Percentiles rank a stretch among this genome's conserved stretches.
Evolutionary conservation across 495 filamentous ascomycete genomes (phyloP).

Genomic region (Penicillium macrosclerotiorum): DNA sequence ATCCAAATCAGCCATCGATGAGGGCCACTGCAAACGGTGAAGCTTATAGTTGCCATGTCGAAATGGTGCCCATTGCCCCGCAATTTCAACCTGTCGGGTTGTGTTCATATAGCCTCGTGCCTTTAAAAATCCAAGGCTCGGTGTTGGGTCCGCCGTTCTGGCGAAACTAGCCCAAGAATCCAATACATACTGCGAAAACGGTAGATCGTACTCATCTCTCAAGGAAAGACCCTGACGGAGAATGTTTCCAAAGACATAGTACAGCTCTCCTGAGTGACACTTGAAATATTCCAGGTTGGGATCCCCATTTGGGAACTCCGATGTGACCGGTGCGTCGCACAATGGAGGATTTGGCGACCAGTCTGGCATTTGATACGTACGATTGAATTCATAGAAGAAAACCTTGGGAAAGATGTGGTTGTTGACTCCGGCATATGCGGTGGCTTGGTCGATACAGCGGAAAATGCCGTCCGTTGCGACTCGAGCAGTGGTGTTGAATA

Average conservation of each 20-base stretch:
- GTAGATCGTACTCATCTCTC: slow-evolving; percentile 24
- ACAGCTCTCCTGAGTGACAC: slow-evolving; percentile 28
- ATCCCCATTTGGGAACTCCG: slow-evolving; percentile 19
- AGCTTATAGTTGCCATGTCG: slow-evolving; percentile 2
- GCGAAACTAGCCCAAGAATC: slow-evolving; percentile 30
- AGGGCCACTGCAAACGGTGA: slow-evolving; percentile 17
- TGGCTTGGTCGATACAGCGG: slow-evolving; percentile 28
- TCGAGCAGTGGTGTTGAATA: slow-evolving; percentile 26
- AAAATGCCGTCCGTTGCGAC: slow-evolving; percentile 27
- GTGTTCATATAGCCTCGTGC: slow-evolving; percentile 22
- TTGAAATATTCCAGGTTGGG: slow-evolving; percentile 28
- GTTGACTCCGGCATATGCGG: slow-evolving; percentile 16
- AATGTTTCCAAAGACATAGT: slow-evolving; percentile 25
- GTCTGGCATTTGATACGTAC: slow-evolving; percentile 25
- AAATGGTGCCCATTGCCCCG: slow-evolving; percentile 14
- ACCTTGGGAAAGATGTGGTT: slow-evolving; percentile 22
- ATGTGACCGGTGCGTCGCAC: slow-evolving; percentile 22
- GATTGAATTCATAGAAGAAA: slow-evolving; percentile 30
- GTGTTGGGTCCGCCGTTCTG: slow-evolving; percentile 17
- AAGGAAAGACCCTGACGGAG: slow-evolving; percentile 15
- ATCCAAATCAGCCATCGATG: slow-evolving; percentile 13
- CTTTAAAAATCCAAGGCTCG: slow-evolving; percentile 11
- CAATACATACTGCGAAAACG: slow-evolving; percentile 25
- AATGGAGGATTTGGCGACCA: slow-evolving; percentile 25
- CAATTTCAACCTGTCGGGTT: slow-evolving; percentile 7